Evolutionary conservation across 257 asterid species (phyloP).

Genomic region (Marsdenia floribunda): DNA sequence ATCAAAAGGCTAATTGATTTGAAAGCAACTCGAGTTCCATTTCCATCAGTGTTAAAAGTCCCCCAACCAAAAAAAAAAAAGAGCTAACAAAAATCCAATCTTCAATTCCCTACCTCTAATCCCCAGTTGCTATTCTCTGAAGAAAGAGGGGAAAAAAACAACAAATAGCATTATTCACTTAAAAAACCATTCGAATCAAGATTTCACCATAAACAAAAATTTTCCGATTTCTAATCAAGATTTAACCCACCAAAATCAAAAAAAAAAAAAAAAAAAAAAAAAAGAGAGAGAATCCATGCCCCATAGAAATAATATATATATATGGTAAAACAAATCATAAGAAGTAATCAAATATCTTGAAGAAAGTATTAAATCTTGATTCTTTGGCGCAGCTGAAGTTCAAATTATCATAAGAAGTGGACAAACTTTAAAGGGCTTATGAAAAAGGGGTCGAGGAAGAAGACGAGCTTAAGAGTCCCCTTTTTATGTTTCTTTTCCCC

Average conservation of each 20-base stretch:
- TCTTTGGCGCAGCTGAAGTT: slow-evolving; percentile 1
- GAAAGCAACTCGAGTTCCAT: background rate
- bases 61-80: background rate
- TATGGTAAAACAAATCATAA: background rate
- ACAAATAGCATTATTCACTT: background rate
- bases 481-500: too few relatives aligned
- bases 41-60: background rate
- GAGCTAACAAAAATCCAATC: background rate
- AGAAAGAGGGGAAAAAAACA: background rate
- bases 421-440: background rate
- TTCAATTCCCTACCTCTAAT: background rate
- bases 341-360: background rate
- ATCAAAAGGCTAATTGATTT: background rate
- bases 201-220: background rate
- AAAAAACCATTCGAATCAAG: background rate
- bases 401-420: background rate
- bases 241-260: background rate
- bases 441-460: background rate
- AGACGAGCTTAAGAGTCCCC: background rate
- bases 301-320: background rate
- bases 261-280: background rate
- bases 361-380: background rate
- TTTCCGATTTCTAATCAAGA: background rate
- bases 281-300: background rate
- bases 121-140: background rate